Base-by-base conservation (phyloP, 495 filamentous ascomycete genomes). In the Physcia stellaris region DNA sequence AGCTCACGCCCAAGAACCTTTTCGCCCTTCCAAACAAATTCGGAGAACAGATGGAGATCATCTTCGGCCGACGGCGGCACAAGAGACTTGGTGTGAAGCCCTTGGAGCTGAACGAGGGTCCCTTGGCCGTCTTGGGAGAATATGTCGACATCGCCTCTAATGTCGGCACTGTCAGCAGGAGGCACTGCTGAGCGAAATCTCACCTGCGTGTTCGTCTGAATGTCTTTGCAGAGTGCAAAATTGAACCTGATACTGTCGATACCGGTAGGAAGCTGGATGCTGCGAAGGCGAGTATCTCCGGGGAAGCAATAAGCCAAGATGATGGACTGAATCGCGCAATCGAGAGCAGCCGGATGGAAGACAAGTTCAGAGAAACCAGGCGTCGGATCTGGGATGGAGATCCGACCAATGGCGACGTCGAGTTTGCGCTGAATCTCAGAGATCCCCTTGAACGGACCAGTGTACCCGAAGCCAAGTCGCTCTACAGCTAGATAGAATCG, bases 401-500 rank as follows among this genome's bases (percentile, higher is more conserved):
- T 17, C 2, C n/a, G 24, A 12, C 21, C 40, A 15, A 6, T 17
- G 13, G 33, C 41, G 9, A n/a, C 11, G 16, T 38, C 30, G 27
- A 15, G n/a, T 32, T 37, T 39, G 12, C 24, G 19, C 22, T 34
- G 40, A 2, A 47, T 17, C 2, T 40, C 39, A 4, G 16, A 35
- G 10, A 36, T 24, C 12, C 24, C 28, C 31, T 22, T 33, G 46
- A 71, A 71, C 3, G 61, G 55, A 0, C 61, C 62, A 0, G 57
- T 58, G 39, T 71, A 71, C 1, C 27, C 34, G 32, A 66, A 45
- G 0, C 67, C 65, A 0, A 49, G 56, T 1, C 50, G 47, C 2
- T 47, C 47, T 59, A 70, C 63, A 55, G 62, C 62, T 12, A 48
- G 10, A 43, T 71, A 71, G 39, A 70, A 70, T 1, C 49, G 47